These are phyloP conservation scores for Phytopythium boreale DNA, from an alignment of 352 stramenopile genomes.

Conservation along the genomic window DNA sequence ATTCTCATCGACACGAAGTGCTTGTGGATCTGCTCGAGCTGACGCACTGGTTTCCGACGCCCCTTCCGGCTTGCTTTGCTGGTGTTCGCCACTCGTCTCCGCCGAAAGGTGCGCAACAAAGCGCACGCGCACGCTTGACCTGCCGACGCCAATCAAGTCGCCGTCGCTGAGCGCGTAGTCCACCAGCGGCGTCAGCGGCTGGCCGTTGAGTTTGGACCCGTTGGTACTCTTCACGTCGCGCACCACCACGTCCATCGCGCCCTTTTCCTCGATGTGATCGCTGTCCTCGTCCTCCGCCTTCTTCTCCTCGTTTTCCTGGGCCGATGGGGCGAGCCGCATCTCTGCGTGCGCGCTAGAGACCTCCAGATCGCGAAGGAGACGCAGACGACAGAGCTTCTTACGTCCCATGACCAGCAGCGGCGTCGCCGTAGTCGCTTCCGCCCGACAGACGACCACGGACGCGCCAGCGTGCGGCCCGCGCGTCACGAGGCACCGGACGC, in stretches of 20 bases:
- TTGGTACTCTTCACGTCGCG: constrained; percentile 58
- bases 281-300: not conserved
- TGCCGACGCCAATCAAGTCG: constrained; percentile 45
- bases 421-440: not conserved
- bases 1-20: not conserved
- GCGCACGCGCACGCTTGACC: constrained; percentile 30
- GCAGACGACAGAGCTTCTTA: constrained; percentile 45
- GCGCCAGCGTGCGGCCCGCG: constrained; percentile 19
- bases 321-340: constrained; percentile 14
- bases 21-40: not conserved
- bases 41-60: not conserved
- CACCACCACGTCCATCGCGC: constrained; percentile 7
- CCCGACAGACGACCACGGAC: constrained; percentile 7
- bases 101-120: constrained; percentile 15
- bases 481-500: constrained; percentile 27
- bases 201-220: constrained; percentile 50
- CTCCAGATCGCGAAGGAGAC: constrained; percentile 49
- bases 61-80: not conserved
- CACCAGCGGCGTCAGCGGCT: constrained; percentile 12
- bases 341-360: constrained; percentile 56
- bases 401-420: constrained; percentile 37
- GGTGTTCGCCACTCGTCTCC: not conserved
- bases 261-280: not conserved
- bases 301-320: not conserved
- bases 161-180: constrained; percentile 30